A percentile compares a stretch with the other conserved stretches of the same genome.
Conservation (phyloP, 306 rosid genomes). For the Prunus mongolica region DNA sequence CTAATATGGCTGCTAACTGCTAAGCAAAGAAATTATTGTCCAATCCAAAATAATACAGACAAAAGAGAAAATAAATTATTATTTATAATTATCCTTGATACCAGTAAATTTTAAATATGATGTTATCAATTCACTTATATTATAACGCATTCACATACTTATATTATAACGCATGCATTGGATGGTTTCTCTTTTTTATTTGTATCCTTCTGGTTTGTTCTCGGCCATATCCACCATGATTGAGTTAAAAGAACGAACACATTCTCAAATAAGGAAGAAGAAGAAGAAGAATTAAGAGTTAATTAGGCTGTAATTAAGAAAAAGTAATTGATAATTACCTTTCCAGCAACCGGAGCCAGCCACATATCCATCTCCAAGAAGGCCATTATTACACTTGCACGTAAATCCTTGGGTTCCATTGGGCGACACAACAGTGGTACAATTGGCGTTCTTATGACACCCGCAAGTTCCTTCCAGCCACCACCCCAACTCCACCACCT, state of each 20-base stretch:
- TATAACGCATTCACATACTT: not conserved
- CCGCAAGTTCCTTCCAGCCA: slow-evolving; percentile 68
- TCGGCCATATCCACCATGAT: not conserved
- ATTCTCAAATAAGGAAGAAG: not conserved
- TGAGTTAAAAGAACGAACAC: not conserved
- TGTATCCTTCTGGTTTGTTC: not conserved
- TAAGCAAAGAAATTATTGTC: not conserved
- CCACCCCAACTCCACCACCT: slow-evolving; percentile 69
- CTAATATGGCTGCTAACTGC: not conserved
- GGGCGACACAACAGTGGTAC: slow-evolving; percentile 35
- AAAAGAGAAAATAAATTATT: not conserved
- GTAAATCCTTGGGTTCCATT: slow-evolving; percentile 35
- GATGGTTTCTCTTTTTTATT: not conserved
- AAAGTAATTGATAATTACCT: slow-evolving; percentile 35
- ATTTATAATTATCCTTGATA: not conserved
- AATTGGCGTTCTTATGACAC: slow-evolving; percentile 53
- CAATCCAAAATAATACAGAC: not conserved
- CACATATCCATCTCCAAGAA: slow-evolving; percentile 62
- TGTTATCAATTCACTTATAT: too few species aligned
- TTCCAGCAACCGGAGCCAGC: slow-evolving; percentile 75
- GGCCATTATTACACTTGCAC: slow-evolving; percentile 56
- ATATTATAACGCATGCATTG: not conserved
- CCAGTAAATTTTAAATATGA: too few species aligned
- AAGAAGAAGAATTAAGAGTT: not conserved
- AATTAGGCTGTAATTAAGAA: not conserved